These are phyloP conservation scores for Picea mariana DNA, from an alignment of 83 land plant genomes.

Conservation along the genomic window DNA sequence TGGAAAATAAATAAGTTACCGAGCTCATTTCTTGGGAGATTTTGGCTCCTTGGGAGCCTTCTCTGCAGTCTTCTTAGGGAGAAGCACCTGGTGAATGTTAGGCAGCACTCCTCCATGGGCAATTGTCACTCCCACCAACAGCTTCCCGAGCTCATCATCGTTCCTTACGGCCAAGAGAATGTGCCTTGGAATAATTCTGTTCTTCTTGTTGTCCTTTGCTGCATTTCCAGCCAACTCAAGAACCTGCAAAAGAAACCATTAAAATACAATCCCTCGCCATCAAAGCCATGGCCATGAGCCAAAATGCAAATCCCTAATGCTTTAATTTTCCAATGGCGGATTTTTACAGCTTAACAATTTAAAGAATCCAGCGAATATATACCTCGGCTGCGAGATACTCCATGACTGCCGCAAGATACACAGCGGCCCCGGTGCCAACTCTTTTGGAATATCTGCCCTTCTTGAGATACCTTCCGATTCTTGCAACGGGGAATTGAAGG, in stretches of 20 bases:
- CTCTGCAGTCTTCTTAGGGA: slow-evolving; percentile 3
- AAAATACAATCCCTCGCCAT: no score
- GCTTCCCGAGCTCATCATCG: slow-evolving; percentile 14
- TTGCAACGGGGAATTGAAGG: neutral
- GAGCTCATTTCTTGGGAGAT: neutral
- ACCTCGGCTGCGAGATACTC: slow-evolving; percentile 13
- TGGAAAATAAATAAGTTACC: neutral
- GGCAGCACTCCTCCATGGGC: neutral
- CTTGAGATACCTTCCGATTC: neutral
- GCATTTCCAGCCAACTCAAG: slow-evolving; percentile 12
- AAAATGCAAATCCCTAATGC: no score
- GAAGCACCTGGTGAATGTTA: slow-evolving; percentile 3
- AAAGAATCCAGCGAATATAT: no score
- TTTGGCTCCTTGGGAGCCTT: neutral
- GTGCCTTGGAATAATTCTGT: slow-evolving; percentile 11
- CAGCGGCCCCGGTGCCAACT: neutral
- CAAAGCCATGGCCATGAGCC: no score
- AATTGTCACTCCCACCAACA: slow-evolving; percentile 2
- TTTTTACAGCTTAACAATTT: no score
- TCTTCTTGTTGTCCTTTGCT: slow-evolving; percentile 16
- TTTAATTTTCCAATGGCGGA: no score
- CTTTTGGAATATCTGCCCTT: slow-evolving; percentile 1
- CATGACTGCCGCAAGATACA: slow-evolving; percentile 1
- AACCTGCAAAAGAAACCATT: neutral
- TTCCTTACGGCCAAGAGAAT: slow-evolving; percentile 3